phyloP scores from a whole-genome alignment of 2,329 filamentous ascomycete species.

The Aureobasidium pullulans region DNA sequence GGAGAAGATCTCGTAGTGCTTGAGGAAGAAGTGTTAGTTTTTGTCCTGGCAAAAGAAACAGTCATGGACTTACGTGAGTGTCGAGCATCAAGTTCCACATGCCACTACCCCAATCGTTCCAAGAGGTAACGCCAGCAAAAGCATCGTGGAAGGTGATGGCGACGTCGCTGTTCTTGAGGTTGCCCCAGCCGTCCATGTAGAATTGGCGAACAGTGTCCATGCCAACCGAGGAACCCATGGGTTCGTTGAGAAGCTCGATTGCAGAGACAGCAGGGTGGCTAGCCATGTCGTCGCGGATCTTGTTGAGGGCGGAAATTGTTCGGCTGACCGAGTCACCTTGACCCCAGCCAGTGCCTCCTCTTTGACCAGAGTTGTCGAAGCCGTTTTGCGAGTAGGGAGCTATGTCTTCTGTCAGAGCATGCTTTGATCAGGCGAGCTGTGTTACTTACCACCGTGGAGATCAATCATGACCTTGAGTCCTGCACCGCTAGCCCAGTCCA shows the following conservation, averaged over 20 bases:
- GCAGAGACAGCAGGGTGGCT: constrained; percentile 38
- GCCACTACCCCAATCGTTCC: constrained; percentile 38
- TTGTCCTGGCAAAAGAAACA: neutral
- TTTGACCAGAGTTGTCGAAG: constrained; percentile 57
- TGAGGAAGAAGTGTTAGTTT: constrained; percentile 20
- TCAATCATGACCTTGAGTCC: constrained; percentile 61
- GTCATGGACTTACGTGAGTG: constrained; percentile 21
- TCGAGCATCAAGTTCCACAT: constrained; percentile 40
- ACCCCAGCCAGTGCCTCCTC: constrained; percentile 41
- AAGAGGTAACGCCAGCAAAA: constrained; percentile 37
- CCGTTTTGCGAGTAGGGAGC: constrained; percentile 59
- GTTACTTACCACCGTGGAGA: constrained; percentile 54
- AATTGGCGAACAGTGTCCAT: constrained; percentile 38
- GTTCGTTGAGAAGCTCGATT: constrained; percentile 43
- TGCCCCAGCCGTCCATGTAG: constrained; percentile 43
- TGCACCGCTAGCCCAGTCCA: constrained; percentile 51
- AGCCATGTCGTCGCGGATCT: constrained; percentile 40
- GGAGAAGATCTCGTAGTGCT: constrained; percentile 42
- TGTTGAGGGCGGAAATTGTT: constrained; percentile 37
- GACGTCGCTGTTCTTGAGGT: constrained; percentile 34
- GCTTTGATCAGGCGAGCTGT: too few species aligned
- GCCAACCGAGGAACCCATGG: constrained; percentile 35
- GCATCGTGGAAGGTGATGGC: constrained; percentile 42
- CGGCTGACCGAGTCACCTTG: constrained; percentile 36
- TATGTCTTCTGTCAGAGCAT: constrained; percentile 17